Evolutionary conservation across 192 early-diverging fungal species (phyloP).

Genomic region (Backusella circina): DNA sequence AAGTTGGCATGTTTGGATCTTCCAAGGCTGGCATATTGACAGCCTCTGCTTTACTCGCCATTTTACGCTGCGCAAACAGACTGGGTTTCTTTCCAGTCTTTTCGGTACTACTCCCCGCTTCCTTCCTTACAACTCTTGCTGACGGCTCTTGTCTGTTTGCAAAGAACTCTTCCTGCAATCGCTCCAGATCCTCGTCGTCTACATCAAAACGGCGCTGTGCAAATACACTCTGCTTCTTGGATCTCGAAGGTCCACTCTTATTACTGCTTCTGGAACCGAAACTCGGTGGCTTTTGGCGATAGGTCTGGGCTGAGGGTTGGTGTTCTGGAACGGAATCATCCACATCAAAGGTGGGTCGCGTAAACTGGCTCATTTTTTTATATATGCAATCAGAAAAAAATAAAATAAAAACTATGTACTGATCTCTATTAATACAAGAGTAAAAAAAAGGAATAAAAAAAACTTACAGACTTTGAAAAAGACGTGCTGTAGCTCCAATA

Average conservation of each 20-base stretch:
- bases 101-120: slow-evolving; percentile 11
- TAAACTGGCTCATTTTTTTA: background rate
- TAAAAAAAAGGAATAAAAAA: too few species aligned
- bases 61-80: slow-evolving; percentile 9
- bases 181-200: slow-evolving; percentile 46
- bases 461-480: too few species aligned
- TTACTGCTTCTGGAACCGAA: background rate
- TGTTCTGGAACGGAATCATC: background rate
- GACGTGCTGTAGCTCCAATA: too few species aligned
- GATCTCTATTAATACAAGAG: too few species aligned
- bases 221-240: background rate
- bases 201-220: background rate
- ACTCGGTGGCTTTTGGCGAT: background rate
- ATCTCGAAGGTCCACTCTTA: background rate
- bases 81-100: slow-evolving; percentile 4
- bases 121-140: slow-evolving; percentile 34
- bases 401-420: too few species aligned
- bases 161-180: slow-evolving; percentile 48
- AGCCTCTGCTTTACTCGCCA: background rate
- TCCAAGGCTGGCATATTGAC: background rate
- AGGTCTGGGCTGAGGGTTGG: background rate
- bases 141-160: slow-evolving; percentile 32
- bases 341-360: slow-evolving; percentile 3
- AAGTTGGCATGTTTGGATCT: slow-evolving; percentile 7
- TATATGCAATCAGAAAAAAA: too few species aligned